A percentile compares a stretch with the other conserved stretches of the same genome.
Evolutionary conservation across 768 basidiomycete species (phyloP).

Genomic region (Strobilomyces echinocephalus): DNA sequence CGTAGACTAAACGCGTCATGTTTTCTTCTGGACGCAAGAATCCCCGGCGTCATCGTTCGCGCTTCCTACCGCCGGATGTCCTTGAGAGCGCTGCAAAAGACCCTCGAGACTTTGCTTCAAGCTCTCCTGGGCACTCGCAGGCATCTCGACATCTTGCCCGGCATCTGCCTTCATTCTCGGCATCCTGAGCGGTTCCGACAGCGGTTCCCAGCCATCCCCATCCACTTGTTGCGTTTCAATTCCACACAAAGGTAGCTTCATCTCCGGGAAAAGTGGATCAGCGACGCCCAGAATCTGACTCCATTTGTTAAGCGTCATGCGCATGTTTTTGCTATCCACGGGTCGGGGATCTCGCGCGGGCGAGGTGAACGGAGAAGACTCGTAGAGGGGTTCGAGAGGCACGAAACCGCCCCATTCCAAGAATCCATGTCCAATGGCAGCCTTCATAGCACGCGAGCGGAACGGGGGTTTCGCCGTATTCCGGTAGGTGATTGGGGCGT

Average conservation of each 20-base stretch:
- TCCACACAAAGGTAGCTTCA: conserved; percentile 8
- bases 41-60: too few relatives aligned
- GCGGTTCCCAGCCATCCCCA: conserved; percentile 22
- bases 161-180: neutral
- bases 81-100: conserved; percentile 12
- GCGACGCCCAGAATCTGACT: conserved; percentile 30
- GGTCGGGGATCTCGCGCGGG: conserved; percentile 9
- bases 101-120: conserved; percentile 24
- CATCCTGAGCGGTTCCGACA: conserved; percentile 16
- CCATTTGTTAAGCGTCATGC: conserved; percentile 31
- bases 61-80: neutral
- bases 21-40: too few relatives aligned
- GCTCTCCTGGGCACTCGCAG: conserved; percentile 8
- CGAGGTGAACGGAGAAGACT: conserved; percentile 25
- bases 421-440: conserved; percentile 29
- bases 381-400: conserved; percentile 27
- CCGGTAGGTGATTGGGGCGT: conserved; percentile 19
- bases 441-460: conserved; percentile 28
- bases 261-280: conserved; percentile 31
- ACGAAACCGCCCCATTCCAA: conserved; percentile 32
- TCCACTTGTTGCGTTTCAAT: conserved; percentile 3
- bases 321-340: conserved; percentile 27
- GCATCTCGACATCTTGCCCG: conserved; percentile 3
- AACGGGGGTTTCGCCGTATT: conserved; percentile 20
- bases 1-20: neutral